Percentiles rank a stretch among this genome's conserved stretches.
These are phyloP conservation scores for Chimonanthus salicifolius DNA, from an alignment of 164 flowering plant genomes.

Conservation along the genomic window DNA sequence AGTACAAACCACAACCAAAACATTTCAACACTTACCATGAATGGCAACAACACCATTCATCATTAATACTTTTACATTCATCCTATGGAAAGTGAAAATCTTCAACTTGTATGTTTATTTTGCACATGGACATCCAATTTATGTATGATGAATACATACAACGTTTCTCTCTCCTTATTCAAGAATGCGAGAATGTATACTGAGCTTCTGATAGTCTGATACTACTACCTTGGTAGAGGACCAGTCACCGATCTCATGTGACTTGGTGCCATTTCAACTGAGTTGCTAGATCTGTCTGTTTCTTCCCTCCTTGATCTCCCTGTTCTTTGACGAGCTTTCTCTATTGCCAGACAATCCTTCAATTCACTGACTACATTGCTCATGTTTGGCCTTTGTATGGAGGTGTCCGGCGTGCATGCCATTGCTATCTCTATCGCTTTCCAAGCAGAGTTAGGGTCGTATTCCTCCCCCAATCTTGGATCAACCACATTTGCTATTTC, in stretches of 20 bases:
- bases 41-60: too few species aligned
- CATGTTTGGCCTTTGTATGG: conserved; percentile 36
- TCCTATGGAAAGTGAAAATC: too few species aligned
- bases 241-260: background rate
- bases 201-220: too few species aligned
- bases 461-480: conserved; percentile 28
- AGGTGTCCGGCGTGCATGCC: conserved; percentile 26
- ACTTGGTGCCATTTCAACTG: background rate
- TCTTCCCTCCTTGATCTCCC: background rate
- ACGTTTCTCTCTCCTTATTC: too few species aligned
- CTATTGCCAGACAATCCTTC: conserved; percentile 24
- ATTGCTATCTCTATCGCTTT: conserved; percentile 43
- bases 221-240: conserved; percentile 4
- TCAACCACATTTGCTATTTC: conserved; percentile 34
- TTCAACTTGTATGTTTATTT: too few species aligned
- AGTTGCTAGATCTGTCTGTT: background rate
- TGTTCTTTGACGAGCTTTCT: background rate
- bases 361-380: conserved; percentile 16
- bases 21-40: too few species aligned
- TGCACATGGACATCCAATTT: too few species aligned
- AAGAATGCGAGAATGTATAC: too few species aligned
- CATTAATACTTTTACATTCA: too few species aligned
- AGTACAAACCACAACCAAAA: too few species aligned
- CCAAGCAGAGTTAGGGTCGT: conserved; percentile 31
- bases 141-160: too few species aligned